These are phyloP conservation scores for Hemileccinum impolitum DNA, from an alignment of 768 basidiomycete species.

Conservation along the genomic window DNA sequence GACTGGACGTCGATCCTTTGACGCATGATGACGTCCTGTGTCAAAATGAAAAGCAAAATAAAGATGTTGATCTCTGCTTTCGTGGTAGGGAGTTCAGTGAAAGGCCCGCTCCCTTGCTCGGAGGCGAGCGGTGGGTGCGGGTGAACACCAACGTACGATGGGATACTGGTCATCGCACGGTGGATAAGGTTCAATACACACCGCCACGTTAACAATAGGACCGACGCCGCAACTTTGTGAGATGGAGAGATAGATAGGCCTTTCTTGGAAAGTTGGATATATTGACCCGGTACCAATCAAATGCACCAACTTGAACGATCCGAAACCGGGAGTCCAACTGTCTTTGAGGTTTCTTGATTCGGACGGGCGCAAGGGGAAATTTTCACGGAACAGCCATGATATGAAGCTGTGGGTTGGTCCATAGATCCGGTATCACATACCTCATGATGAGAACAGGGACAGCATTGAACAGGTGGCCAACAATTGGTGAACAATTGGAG, in stretches of 20 bases:
- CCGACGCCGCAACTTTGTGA: conserved; percentile 9
- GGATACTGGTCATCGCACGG: not conserved
- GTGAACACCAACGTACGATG: not conserved
- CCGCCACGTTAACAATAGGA: conserved; percentile 19
- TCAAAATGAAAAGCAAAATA: conserved; percentile 11
- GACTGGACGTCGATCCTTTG: conserved; percentile 15
- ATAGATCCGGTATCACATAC: conserved; percentile 25
- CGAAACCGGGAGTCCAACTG: conserved; percentile 15
- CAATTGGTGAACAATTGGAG: conserved; percentile 30
- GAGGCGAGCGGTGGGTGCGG: not conserved
- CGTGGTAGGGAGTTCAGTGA: not conserved
- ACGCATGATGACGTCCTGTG: conserved; percentile 1
- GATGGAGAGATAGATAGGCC: conserved; percentile 6
- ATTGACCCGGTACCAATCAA: conserved; percentile 3
- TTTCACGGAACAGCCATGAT: conserved; percentile 16
- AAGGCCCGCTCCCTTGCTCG: not conserved
- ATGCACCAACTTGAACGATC: conserved; percentile 7
- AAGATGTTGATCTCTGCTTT: not conserved
- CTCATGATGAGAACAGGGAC: conserved; percentile 13
- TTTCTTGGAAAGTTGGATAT: conserved; percentile 13
- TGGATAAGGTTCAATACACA: conserved; percentile 24
- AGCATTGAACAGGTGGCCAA: conserved; percentile 9
- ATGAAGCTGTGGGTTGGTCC: conserved; percentile 1
- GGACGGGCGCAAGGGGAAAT: conserved; percentile 22
- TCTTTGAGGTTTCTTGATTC: conserved; percentile 33